Conservation (phyloP, 805 yeast species). For the Kurtzmaniella fragi region DNA sequence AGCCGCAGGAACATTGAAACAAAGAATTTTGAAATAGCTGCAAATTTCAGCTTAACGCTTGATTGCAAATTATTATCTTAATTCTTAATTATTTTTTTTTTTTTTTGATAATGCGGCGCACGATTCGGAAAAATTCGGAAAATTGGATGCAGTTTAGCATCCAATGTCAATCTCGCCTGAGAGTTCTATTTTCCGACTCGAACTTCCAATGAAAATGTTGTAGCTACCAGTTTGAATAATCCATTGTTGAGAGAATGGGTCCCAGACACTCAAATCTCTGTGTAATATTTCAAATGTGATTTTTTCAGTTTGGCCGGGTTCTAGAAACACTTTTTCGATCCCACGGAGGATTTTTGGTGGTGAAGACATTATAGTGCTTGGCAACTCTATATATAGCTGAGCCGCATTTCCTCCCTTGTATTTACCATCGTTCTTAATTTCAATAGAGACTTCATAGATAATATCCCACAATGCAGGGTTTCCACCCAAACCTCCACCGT, state of each 20-base stretch:
- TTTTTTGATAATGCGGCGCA: background rate
- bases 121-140: background rate
- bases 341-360: slow-evolving; percentile 54
- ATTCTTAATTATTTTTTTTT: too few species aligned
- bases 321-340: slow-evolving; percentile 47
- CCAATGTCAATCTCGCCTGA: slow-evolving; percentile 43
- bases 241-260: slow-evolving; percentile 52
- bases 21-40: background rate
- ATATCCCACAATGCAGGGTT: slow-evolving; percentile 57
- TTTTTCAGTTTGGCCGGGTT: slow-evolving; percentile 32
- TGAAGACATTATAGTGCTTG: slow-evolving; percentile 42
- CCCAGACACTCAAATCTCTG: slow-evolving; percentile 57
- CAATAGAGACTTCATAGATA: slow-evolving; percentile 41
- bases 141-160: slow-evolving; percentile 7
- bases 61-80: background rate
- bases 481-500: slow-evolving; percentile 55
- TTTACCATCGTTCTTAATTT: slow-evolving; percentile 45
- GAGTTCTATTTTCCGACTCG: slow-evolving; percentile 43
- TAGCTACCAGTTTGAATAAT: slow-evolving; percentile 52
- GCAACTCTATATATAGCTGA: slow-evolving; percentile 51
- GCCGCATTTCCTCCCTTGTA: slow-evolving; percentile 44
- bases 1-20: too few species aligned
- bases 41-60: background rate
- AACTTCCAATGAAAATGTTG: slow-evolving; percentile 46
- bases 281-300: slow-evolving; percentile 42